A percentile compares a stretch with the other conserved stretches of the same genome.
Evolutionary conservation across 2,329 filamentous ascomycete genomes (phyloP).

Genomic region (Domatiomyces globalis): DNA sequence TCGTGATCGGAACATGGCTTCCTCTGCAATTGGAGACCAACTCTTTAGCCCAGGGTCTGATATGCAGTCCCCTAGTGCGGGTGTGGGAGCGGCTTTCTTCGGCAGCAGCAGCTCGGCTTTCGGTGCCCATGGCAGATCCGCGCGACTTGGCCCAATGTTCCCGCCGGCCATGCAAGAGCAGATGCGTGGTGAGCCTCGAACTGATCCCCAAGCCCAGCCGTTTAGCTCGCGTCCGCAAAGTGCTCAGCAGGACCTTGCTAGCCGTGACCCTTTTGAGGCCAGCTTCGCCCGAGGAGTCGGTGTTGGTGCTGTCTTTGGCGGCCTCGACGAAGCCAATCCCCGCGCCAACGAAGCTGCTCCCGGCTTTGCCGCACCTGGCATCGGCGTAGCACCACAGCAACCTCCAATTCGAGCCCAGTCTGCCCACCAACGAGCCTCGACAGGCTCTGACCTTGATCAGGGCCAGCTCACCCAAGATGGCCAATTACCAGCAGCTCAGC

Average conservation of each 20-base stretch:
- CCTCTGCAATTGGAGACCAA: constrained; percentile 39
- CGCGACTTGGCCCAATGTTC: constrained; percentile 77
- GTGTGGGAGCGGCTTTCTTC: constrained; percentile 45
- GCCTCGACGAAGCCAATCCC: not conserved
- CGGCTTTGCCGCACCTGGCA: not conserved
- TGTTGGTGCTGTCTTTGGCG: not conserved
- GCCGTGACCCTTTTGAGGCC: constrained; percentile 14
- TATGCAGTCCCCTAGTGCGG: constrained; percentile 58
- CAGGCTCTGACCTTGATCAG: constrained; percentile 19
- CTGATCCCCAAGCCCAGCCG: constrained; percentile 34
- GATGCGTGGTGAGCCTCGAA: constrained; percentile 47
- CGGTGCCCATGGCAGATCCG: constrained; percentile 49
- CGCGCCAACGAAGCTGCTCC: not conserved
- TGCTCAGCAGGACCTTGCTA: constrained; percentile 10
- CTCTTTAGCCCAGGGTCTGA: constrained; percentile 67
- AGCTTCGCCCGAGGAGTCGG: not conserved
- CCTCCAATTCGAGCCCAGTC: not conserved
- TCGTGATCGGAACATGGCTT: constrained; percentile 39
- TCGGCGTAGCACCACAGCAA: constrained; percentile 1
- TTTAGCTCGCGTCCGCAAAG: constrained; percentile 13
- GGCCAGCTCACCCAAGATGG: constrained; percentile 23
- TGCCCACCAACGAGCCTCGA: constrained; percentile 19
- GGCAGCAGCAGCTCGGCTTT: constrained; percentile 45
- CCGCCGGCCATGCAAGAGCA: constrained; percentile 81
- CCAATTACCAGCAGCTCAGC: constrained; percentile 54